Conservation (phyloP, 257 asterid species). For the Solanum rostratum region DNA sequence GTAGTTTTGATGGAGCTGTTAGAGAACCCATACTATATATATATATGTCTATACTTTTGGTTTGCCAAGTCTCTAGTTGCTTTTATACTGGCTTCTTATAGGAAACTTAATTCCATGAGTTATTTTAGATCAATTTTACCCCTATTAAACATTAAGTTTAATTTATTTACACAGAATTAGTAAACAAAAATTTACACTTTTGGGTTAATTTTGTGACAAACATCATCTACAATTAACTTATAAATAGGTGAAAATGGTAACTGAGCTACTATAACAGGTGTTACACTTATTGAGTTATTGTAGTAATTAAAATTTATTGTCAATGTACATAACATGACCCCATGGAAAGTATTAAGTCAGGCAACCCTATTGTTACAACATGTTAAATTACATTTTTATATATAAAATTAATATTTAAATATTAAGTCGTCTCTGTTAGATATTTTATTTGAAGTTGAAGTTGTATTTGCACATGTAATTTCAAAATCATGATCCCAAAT, state of each 20-base stretch:
- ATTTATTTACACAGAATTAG: neutral
- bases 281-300: too few relatives aligned
- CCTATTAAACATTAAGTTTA: neutral
- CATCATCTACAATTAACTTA: too few relatives aligned
- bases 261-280: too few relatives aligned
- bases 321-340: too few relatives aligned
- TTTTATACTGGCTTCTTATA: neutral
- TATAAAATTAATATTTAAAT: too few relatives aligned
- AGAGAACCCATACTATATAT: slow-evolving; percentile 35
- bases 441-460: too few relatives aligned
- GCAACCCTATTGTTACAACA: neutral
- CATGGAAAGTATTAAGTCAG: neutral
- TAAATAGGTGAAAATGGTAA: too few relatives aligned
- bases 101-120: too few relatives aligned
- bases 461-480: too few relatives aligned
- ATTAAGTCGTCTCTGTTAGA: too few relatives aligned
- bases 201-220: neutral
- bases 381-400: neutral
- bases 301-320: too few relatives aligned
- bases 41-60: neutral
- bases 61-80: neutral
- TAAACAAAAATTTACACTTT: neutral
- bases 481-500: too few relatives aligned
- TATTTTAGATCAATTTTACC: neutral
- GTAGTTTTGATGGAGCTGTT: slow-evolving; percentile 13